phyloP scores from a whole-genome alignment of 2,329 filamentous ascomycete genomes.

The Onygenales sp. region DNA sequence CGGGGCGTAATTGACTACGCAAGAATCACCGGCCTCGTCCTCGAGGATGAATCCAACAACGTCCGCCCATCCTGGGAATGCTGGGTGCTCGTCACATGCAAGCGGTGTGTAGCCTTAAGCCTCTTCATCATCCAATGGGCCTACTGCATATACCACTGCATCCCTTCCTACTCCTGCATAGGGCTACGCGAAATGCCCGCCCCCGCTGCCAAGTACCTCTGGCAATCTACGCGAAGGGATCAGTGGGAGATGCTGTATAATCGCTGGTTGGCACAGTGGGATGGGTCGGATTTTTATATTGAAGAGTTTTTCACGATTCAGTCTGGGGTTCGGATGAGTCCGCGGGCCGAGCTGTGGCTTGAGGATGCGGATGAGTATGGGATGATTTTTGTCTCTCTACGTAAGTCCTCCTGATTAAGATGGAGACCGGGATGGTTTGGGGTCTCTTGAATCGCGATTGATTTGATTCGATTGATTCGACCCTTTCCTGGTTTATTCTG shows the following conservation, averaged over 20 bases:
- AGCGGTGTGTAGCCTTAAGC: slow-evolving; percentile 36
- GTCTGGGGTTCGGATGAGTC: slow-evolving; percentile 21
- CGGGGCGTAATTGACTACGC: slow-evolving; percentile 23
- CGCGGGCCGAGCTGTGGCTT: slow-evolving; percentile 29
- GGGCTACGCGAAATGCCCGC: slow-evolving; percentile 32
- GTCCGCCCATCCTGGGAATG: slow-evolving; percentile 24
- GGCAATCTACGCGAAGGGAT: slow-evolving; percentile 24
- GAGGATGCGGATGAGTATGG: slow-evolving; percentile 36
- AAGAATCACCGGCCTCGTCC: slow-evolving; percentile 23
- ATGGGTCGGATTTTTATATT: slow-evolving; percentile 19
- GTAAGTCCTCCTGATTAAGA: slow-evolving; percentile 14
- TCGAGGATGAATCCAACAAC: slow-evolving; percentile 26
- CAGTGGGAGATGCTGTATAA: slow-evolving; percentile 26
- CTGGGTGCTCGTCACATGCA: slow-evolving; percentile 45
- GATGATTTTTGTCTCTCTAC: slow-evolving; percentile 29
- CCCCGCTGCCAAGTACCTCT: slow-evolving; percentile 30
- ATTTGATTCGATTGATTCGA: no score
- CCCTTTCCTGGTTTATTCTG: no score
- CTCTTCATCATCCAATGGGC: slow-evolving; percentile 32
- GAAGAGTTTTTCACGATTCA: slow-evolving; percentile 21
- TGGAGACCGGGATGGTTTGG: no score
- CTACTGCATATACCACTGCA: slow-evolving; percentile 26
- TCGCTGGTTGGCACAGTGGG: slow-evolving; percentile 27
- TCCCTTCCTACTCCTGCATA: slow-evolving; percentile 26
- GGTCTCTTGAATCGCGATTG: no score